Base-by-base conservation (phyloP, 2,329 filamentous ascomycete genomes). In the Fusarium austroafricanum region DNA sequence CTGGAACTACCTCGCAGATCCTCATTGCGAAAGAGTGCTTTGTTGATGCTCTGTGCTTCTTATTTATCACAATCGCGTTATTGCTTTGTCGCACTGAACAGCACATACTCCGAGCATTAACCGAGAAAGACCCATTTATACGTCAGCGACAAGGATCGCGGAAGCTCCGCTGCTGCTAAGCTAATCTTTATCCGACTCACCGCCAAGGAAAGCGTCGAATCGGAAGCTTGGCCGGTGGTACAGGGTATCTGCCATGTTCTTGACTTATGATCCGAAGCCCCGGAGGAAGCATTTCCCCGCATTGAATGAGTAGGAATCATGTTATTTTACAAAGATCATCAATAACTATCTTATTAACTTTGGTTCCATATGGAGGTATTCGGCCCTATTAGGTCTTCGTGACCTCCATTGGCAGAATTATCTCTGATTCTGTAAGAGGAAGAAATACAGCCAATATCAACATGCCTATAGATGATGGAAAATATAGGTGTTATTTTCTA, bases 1-100 rank as follows among this genome's bases (percentile, higher is more conserved):
- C 40, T 3, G 37, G 35, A 0, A 26, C 3, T 11, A 20, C 14
- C 21, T 11, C 49, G 3, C 31, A 63, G 15, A n/a, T 29, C 15
- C 37, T 35, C 49, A 56, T 56, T 20, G 10, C 23, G 35, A 26
- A 26, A 10, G 26, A 26, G 26, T 26, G 31, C 10, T 14, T 21
- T 26, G 26, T 26, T 56, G 11, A 39, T 49, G 50, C 10, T 20
- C 29, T 10, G 18, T 64, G 17, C 23, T 43, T 4, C 12, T 28
- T 59, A 58, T 59, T 63, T 63, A 63, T 63, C 26, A 39, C 5
- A 37, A 39, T n/a, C 40, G 28, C 18, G 20, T 43, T 47, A 43
- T 29, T 35, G 23, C 51, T 29, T 28, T 43, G 45, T 53, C 40
- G 26, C 39, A 17, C 21, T 20, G 17, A 11, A 31, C 20, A 33